A percentile compares a stretch with the other conserved stretches of the same genome.
Conservation (phyloP, 106 monocot species). For the Dendrobium catenatum region DNA sequence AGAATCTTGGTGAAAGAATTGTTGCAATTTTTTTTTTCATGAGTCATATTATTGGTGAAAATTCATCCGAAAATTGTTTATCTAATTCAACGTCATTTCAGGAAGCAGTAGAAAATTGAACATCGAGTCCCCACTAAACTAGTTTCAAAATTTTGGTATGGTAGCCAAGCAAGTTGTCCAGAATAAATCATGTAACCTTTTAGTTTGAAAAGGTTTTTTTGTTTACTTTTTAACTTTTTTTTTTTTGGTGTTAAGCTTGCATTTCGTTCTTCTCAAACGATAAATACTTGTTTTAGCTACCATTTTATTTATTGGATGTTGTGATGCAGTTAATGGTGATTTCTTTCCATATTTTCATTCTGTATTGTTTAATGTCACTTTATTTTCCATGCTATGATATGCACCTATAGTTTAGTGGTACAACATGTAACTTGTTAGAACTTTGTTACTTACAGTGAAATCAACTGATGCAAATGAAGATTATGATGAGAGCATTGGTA, state of each 20-base stretch:
- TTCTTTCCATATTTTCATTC: background rate
- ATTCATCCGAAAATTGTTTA: background rate
- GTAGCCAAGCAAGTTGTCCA: background rate
- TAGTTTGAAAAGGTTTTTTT: background rate
- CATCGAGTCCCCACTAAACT: background rate
- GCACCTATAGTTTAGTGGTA: background rate
- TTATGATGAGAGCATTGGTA: slow-evolving; percentile 14
- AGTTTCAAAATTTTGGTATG: background rate
- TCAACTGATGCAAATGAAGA: slow-evolving; percentile 14
- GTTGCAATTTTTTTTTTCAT: background rate
- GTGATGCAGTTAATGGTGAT: background rate
- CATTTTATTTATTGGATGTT: background rate
- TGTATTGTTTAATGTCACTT: background rate
- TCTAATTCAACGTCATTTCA: background rate
- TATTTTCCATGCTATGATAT: background rate
- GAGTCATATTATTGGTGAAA: background rate
- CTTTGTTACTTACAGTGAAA: slow-evolving; percentile 4
- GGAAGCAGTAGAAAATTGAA: background rate
- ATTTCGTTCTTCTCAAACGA: background rate
- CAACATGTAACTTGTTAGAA: background rate
- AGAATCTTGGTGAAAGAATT: background rate
- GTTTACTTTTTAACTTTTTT: too few relatives aligned
- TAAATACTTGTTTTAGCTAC: background rate
- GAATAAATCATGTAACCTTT: background rate
- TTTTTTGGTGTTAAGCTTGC: background rate